Evolutionary conservation across 2,329 filamentous ascomycete genomes (phyloP), one percentile per base, ranked within the genome.

Genomic region (Alternaria consortialis): DNA sequence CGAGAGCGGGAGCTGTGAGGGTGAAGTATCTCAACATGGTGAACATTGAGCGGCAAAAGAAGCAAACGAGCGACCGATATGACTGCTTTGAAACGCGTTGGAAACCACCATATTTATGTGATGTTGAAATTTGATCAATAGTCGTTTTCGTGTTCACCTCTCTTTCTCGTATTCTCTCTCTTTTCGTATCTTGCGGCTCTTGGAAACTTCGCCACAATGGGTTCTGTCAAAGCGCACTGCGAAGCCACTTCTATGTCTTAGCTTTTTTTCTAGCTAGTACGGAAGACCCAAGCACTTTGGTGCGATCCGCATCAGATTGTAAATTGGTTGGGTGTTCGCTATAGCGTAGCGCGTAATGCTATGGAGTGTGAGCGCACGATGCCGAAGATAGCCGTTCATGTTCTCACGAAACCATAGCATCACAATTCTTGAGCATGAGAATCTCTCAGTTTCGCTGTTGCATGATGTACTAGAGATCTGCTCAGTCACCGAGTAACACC

Each of bases 81-180:
- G n/a, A 23, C 4, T 7, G 12, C 1, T 2, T 11, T 11, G 17
- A n/a, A 25, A 25, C 9, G 2, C 12, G 17, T 15, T n/a, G 2
- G 29, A 0, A 4, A 2, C 1, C 4, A 7, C 6, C 29, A 36
- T 36, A n/a, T 36, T 9, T 34, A 48, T 48, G 8, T 6, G 0
- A 9, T 6, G 46, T 4, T 25, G 2, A n/a, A 17, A 36, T n/a
- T 11, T 7, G 13, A 2, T 17, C 7, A 5, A n/a, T 6, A 11
- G 6, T 25, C 31, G 3, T 34, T 23, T 48, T 48, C 17, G 29
- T 34, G 27, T 48, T 48, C 13, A 11, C 44, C 2, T 11, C 12
- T 34, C 29, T 48, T 48, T 25, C 31, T 48, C 46, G 46, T 25
- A 34, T 23, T 48, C 31, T 36, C 44, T 32, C 46, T 36, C 46